Percentiles rank a stretch among this genome's conserved stretches.
Conservation (phyloP, 2,329 filamentous ascomycete genomes). For the Teratosphaeria epicoccoides region DNA sequence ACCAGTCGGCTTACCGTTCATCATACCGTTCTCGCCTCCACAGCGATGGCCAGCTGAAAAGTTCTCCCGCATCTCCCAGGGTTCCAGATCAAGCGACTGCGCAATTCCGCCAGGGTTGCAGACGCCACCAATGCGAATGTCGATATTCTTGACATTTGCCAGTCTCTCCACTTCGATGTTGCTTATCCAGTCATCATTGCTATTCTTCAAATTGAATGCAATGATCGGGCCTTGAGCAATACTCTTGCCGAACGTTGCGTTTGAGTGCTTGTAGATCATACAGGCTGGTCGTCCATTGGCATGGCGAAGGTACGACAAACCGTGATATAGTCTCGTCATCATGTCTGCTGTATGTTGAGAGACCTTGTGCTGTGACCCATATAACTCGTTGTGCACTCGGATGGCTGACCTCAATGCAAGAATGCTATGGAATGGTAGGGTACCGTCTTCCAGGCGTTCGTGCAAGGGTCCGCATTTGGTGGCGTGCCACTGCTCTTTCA, state of each 20-base stretch:
- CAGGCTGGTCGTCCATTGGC: constrained; percentile 57
- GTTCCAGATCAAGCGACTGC: constrained; percentile 57
- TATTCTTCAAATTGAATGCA: constrained; percentile 70
- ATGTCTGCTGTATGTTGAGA: constrained; percentile 62
- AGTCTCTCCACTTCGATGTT: constrained; percentile 81
- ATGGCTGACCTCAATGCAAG: constrained; percentile 70
- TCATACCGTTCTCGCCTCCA: constrained; percentile 69
- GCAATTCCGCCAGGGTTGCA: constrained; percentile 89
- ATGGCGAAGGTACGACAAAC: constrained; percentile 54
- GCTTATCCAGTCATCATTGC: constrained; percentile 62
- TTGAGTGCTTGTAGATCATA: constrained; percentile 45
- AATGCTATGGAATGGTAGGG: constrained; percentile 81
- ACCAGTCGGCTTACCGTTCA: constrained; percentile 77
- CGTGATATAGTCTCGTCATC: constrained; percentile 46
- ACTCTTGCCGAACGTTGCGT: constrained; percentile 8
- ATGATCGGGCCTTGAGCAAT: constrained; percentile 60
- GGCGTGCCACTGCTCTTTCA: constrained; percentile 74
- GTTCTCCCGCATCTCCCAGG: constrained; percentile 74
- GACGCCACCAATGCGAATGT: constrained; percentile 76
- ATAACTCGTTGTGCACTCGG: constrained; percentile 56
- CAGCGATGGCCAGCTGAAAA: constrained; percentile 79
- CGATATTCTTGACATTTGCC: constrained; percentile 64
- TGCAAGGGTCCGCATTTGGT: constrained; percentile 62
- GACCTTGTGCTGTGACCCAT: constrained; percentile 54
- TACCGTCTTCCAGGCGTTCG: constrained; percentile 80